phyloP scores from a whole-genome alignment of 495 filamentous ascomycete genomes.

The Penicillium pancosmium region DNA sequence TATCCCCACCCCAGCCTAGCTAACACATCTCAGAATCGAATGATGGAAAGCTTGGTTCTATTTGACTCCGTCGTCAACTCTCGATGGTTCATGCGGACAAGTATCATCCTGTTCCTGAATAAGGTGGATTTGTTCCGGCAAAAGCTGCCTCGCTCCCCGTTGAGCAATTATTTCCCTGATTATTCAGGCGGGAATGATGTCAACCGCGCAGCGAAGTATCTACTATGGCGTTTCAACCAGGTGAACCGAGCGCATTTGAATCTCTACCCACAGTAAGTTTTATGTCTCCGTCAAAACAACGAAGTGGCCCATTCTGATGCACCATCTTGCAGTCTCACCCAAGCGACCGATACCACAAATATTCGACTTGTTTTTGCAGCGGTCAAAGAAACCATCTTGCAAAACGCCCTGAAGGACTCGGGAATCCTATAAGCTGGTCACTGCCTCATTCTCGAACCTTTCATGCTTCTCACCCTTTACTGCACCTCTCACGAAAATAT shows the following conservation, averaged over 20 bases:
- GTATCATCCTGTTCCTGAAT: conserved; percentile 97
- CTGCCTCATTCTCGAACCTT: neutral
- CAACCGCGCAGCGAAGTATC: conserved; percentile 95
- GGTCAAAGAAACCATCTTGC: conserved; percentile 97
- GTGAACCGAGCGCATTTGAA: conserved; percentile 96
- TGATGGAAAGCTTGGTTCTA: conserved; percentile 97
- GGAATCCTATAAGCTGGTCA: conserved; percentile 73
- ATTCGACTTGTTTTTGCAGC: conserved; percentile 97
- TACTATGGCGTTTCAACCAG: conserved; percentile 98
- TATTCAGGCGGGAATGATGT: conserved; percentile 97
- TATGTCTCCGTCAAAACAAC: neutral
- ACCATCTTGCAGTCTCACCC: conserved; percentile 70
- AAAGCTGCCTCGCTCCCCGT: conserved; percentile 85
- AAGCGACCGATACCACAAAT: conserved; percentile 98
- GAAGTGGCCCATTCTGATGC: neutral
- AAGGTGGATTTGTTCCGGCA: conserved; percentile 98
- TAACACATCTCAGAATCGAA: conserved; percentile 71
- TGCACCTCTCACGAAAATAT: neutral
- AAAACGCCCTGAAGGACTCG: conserved; percentile 97
- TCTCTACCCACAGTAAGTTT: conserved; percentile 90
- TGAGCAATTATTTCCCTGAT: conserved; percentile 95
- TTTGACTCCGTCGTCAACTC: conserved; percentile 99
- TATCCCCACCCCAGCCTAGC: neutral
- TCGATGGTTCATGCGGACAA: conserved; percentile 97
- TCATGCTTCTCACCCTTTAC: neutral